Evolutionary conservation across 78 protist genomes (phyloP), one percentile per base, ranked within the genome.

Genomic region (Dictyostelium firmibasis): DNA sequence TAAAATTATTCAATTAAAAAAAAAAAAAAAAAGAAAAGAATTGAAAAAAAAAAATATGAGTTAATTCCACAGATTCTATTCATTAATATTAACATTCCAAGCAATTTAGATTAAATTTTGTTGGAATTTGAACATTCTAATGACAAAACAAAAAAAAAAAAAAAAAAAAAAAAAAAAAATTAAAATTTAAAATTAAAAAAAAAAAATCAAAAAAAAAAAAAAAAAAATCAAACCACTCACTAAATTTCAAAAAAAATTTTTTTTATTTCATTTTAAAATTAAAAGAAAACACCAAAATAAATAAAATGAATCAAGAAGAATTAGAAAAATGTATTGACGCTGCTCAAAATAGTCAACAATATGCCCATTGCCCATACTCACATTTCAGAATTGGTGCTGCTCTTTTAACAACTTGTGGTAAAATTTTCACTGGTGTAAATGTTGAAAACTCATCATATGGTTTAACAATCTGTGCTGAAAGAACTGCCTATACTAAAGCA

Each of bases 371-470:
- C 9, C 97, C 97, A 36, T 98, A 98, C 70, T 91, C 97, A 4
- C 79, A 94, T 11, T 98, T 96, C 29, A 88, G 91, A 27, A 98
- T 98, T 18, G 99, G 99, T 20, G 98, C 98, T 44, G 83, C 96
- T 38, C 91, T 98, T 2, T 84, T 93, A 29, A 41, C 96, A 25
- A 72, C 69, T 4, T 33, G 72, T 25, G 98, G 97, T 67, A 72
- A 47, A 31, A 69, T 89, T 50, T 91, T 25, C 38, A 44, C 94
- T 53, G 99, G 99, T 8, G 64, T 87, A 41, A 98, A 98, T 67
- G 98, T 98, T 27, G 99, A 98, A 67, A 98, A 98, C 72, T 94
- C 95, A 4, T 76, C 95, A 77, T 98, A 98, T 83, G 99, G 98
- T 31, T 91, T 96, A 33, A 83, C 98, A 29, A 94, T 97, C 91